phyloP scores from a whole-genome alignment of 768 basidiomycete species.

The Kwoniella sp. region DNA sequence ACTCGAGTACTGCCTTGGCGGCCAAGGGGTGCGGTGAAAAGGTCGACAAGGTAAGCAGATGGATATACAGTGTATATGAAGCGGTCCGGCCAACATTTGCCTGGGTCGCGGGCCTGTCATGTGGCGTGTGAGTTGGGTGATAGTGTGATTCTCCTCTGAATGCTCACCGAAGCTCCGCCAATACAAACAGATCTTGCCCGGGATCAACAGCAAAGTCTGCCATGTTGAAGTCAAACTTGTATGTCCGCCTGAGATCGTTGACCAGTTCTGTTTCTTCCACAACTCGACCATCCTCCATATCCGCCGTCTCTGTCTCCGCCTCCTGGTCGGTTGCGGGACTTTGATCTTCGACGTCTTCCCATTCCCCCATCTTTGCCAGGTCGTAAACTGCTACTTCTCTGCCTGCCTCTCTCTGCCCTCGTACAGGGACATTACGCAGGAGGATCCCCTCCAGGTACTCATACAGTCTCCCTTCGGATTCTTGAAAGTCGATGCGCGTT shows the following conservation, averaged over 20 bases:
- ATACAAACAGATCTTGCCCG: constrained; percentile 43
- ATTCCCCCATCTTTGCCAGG: constrained; percentile 29
- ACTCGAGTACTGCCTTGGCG: constrained; percentile 18
- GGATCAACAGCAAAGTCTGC: constrained; percentile 48
- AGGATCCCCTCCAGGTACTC: constrained; percentile 47
- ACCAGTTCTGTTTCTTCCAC: constrained; percentile 17
- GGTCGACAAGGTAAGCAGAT: constrained; percentile 39
- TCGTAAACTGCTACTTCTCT: constrained; percentile 43
- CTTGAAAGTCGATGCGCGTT: constrained; percentile 22
- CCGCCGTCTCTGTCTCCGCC: neutral
- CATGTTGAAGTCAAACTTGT: constrained; percentile 35
- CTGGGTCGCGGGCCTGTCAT: too few species aligned
- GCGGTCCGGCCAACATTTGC: too few species aligned
- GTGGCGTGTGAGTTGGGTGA: too few species aligned
- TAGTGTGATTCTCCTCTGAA: too few species aligned
- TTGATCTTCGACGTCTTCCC: constrained; percentile 32
- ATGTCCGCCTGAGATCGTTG: constrained; percentile 17
- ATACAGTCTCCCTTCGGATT: constrained; percentile 44
- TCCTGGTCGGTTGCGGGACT: constrained; percentile 2
- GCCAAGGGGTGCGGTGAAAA: constrained; percentile 42
- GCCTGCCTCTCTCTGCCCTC: constrained; percentile 6
- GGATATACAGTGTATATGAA: constrained; percentile 25
- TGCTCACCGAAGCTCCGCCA: constrained; percentile 40
- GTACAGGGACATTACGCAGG: constrained; percentile 26
- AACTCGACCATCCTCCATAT: constrained; percentile 13